phyloP scores from a whole-genome alignment of 495 filamentous ascomycete genomes.

The Penicillium dipodomyicola region DNA sequence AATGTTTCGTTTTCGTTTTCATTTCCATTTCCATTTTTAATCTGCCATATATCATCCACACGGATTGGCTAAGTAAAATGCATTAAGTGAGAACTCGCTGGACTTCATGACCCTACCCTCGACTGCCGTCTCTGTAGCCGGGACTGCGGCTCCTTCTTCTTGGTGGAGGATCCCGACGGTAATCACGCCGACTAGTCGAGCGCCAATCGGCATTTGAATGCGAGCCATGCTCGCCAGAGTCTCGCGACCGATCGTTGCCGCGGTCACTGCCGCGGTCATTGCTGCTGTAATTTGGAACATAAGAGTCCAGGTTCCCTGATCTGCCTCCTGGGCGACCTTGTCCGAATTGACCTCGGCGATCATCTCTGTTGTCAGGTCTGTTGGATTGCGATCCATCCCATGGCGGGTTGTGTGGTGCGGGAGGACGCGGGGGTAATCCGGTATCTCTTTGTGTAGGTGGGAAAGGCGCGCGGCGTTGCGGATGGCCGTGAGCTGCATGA shows the following conservation, averaged over 20 bases:
- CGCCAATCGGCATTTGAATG: slow-evolving; percentile 26
- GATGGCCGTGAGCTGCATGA: slow-evolving; percentile 15
- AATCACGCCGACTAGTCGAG: slow-evolving; percentile 27
- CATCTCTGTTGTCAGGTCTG: slow-evolving; percentile 29
- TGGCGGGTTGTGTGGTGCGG: slow-evolving; percentile 29
- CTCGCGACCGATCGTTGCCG: slow-evolving; percentile 27
- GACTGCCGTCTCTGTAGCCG: slow-evolving; percentile 24
- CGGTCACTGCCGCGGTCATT: slow-evolving; percentile 22
- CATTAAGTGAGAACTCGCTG: background rate
- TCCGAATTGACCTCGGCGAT: slow-evolving; percentile 33
- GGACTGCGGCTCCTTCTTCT: slow-evolving; percentile 45
- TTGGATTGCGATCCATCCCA: slow-evolving; percentile 30
- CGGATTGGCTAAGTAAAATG: background rate
- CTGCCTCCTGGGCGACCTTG: slow-evolving; percentile 27
- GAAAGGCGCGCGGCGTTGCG: slow-evolving; percentile 27
- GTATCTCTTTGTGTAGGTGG: slow-evolving; percentile 32
- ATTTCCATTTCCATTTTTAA: background rate
- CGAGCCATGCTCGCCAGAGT: slow-evolving; percentile 21
- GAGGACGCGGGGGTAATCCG: slow-evolving; percentile 43
- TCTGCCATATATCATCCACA: background rate
- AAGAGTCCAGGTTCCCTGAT: slow-evolving; percentile 39
- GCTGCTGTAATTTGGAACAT: slow-evolving; percentile 37
- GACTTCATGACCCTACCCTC: slow-evolving; percentile 8
- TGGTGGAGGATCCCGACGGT: slow-evolving; percentile 31
- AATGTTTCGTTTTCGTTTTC: slow-evolving; percentile 11